Base-by-base conservation (phyloP, 2,329 filamentous ascomycete species). In the Aureobasidium sp. region DNA sequence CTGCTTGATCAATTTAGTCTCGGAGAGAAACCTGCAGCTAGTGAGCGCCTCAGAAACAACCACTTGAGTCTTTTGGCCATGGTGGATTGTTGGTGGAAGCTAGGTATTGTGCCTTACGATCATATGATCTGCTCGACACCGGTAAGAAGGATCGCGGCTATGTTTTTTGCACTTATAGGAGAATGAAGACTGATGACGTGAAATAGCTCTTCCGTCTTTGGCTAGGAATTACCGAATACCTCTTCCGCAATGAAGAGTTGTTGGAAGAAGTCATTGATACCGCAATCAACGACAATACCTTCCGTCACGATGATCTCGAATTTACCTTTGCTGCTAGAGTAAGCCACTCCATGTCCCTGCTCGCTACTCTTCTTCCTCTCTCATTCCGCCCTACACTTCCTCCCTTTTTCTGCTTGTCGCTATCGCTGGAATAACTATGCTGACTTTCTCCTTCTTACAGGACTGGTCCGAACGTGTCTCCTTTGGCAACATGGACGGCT, bases 91-190 rank as follows among this genome's bases (percentile, higher is more conserved):
- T 99, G 94, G 94, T 94, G 90, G 72, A 90, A 90, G 67, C 82
- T 97, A 50, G 89, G 87, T 37, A 99, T 97, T 69, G 89, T 95
- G 52, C 94, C 94, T 0, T 99, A 99, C 75, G 93, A 99, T 76
- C 95, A 99, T 79, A 99, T 99, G 92, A 95, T 99, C 68, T 99
- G 94, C 79, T 96, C 92, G 60, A 99, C 94, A 43, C 94, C 94
- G 53, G 84, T 87, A 71, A 34, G 32, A 8, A 34, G 6, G 32
- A 34, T 10, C 32, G 29, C 5, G 29, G 29, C 20, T 20, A 20
- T 20, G 20, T 20, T 20, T 20, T 2, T 32, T 73, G 82, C 32
- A 34, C 7, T 34, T 34, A 10, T 2, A 34, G 29, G n/a, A 15
- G 20, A 37, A 27, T 26, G n/a, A 8, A 48, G 3, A 15, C 17